Base-by-base conservation (phyloP, 106 monocot species). In the Dioscorea zingiberensis region DNA sequence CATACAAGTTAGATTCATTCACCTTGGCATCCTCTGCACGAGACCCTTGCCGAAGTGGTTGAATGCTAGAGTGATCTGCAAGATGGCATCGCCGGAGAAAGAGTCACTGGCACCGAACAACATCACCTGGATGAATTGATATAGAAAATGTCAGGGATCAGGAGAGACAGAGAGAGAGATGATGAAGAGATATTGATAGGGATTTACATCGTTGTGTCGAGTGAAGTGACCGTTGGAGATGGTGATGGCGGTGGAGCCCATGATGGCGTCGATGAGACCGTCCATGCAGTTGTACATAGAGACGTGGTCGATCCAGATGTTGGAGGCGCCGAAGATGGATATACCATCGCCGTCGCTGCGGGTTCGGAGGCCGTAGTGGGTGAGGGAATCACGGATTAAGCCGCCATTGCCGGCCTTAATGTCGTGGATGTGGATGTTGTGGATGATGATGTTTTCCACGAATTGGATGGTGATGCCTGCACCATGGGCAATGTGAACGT, bases 1-100 rank as follows among this genome's bases (percentile, higher is more conserved):
- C n/a, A n/a, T n/a, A n/a, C n/a, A 13, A 47, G 55, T 55, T 16
- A 10, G 21, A 55, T n/a, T 21, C 21, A 18, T 7, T 10, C 13
- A 60, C 63, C 78, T 58, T 10, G 87, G 87, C 87, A 83, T 83
- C 56, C 87, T 44, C 73, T 87, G 79, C 0, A 79, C 69, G 12
- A 83, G 72, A 1, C 76, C 73, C 22, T 59, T n/a, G 1, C 82
- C 87, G 32, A 87, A 87, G 54, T 83, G 82, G 58, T 87, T 87
- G 68, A 83, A 87, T 5, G 79, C 87, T 3, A 87, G 58, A 2
- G 87, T 87, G 60, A 83, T 48, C 73, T 83, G 82, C 83, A 87
- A 76, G 38, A 76, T 23, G 3, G 32, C n/a, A n/a, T 87, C 87
- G 4, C 30, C 54, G 2, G 26, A 4, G 64, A 64, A 53, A 8